Percentiles rank a stretch among this genome's conserved stretches.
phyloP scores from a whole-genome alignment of 2,329 filamentous ascomycete species.

The Alternaria rosae region DNA sequence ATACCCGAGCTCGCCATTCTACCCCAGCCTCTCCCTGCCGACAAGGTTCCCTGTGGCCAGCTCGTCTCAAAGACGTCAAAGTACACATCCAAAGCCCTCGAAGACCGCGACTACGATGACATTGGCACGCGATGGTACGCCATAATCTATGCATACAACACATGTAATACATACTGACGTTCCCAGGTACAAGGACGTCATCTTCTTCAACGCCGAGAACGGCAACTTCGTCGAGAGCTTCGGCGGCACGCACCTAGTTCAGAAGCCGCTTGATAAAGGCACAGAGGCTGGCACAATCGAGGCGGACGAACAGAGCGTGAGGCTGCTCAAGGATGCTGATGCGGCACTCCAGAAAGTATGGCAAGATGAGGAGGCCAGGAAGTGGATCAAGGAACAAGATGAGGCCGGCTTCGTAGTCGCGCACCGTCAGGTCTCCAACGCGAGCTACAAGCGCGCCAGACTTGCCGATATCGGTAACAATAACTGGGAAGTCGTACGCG shows the following conservation, averaged over 20 bases:
- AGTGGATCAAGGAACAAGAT: constrained; percentile 39
- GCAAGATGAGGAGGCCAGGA: constrained; percentile 28
- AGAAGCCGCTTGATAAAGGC: constrained; percentile 36
- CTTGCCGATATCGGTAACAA: constrained; percentile 40
- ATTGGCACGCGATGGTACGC: constrained; percentile 41
- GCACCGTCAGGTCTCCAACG: constrained; percentile 40
- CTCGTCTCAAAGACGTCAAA: constrained; percentile 43
- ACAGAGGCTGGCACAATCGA: constrained; percentile 46
- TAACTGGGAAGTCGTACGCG: constrained; percentile 43
- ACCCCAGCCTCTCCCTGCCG: constrained; percentile 38
- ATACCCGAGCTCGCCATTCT: constrained; percentile 44
- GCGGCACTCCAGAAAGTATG: constrained; percentile 38
- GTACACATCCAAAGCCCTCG: constrained; percentile 34
- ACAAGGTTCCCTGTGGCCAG: constrained; percentile 40
- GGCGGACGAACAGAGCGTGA: constrained; percentile 41
- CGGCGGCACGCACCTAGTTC: constrained; percentile 40
- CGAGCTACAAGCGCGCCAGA: constrained; percentile 46
- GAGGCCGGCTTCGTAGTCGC: constrained; percentile 46
- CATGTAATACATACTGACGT: neutral
- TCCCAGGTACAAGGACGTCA: constrained; percentile 43
- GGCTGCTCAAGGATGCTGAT: constrained; percentile 41
- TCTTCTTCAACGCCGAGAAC: constrained; percentile 34
- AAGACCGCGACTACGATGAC: constrained; percentile 48
- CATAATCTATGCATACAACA: neutral
- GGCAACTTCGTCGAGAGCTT: constrained; percentile 39